Base-by-base conservation (phyloP, 768 basidiomycete species). In the Chlorophyllum brunneum region DNA sequence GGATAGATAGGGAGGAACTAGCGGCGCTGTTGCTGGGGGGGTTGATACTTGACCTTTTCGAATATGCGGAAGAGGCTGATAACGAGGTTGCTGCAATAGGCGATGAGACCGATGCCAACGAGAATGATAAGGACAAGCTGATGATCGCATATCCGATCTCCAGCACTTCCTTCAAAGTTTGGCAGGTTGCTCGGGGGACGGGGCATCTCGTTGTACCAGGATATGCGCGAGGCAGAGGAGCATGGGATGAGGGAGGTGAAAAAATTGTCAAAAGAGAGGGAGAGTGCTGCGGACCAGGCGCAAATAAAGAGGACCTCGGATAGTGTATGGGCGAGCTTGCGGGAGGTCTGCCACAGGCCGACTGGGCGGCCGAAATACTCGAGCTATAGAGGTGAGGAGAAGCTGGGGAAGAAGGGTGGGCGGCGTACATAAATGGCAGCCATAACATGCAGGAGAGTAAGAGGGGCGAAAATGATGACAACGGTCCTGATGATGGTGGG, bases 291-390 rank as follows among this genome's bases (percentile, higher is more conserved):
- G 52, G 90, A 92, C 92, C 92, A 95, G n/a, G 87, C 81, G 68
- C 92, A 95, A 59, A 93, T 92, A 65, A 92, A 93, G 49, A 92
- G 74, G 39, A 93, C 87, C 72, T 95, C 94, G 40, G 83, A 78
- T 27, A 95, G 79, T 5, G 92, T 95, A 62, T 94, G 86, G 2
- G 87, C 82, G 31, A 94, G 79, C 68, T 95, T 95, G 44, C 75
- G 82, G 27, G 90, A 91, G 27, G 93, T 92, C 46, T 80, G 78
- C 94, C 94, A 95, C 26, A 95, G 73, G n/a, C 93, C 94, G 20
- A 95, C 72, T 5, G 94, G 93, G 30, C 87, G 83, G 34, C 93
- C 88, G 62, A 94, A 94, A 69, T 97, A 97, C 69, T 95, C 93
- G 51, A 93, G 75, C 92, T 94, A 62, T 50, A 26, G 66, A 26